Conservation (phyloP, 2,329 filamentous ascomycete genomes). For the Hypoxylon sp. region DNA sequence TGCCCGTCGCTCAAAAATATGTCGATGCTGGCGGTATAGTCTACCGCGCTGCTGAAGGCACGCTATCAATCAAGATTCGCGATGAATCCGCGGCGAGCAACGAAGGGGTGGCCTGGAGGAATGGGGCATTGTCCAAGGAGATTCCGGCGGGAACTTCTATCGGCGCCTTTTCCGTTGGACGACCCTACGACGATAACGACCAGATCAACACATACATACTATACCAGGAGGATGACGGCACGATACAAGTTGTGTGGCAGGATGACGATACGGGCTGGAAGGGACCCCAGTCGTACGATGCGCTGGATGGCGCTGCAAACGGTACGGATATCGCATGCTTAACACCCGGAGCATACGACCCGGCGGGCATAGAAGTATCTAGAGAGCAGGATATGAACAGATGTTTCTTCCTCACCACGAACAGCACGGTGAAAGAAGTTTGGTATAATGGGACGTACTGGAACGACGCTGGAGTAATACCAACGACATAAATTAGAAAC, state of each 20-base stretch:
- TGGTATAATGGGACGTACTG: conserved; percentile 42
- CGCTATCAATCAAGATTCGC: conserved; percentile 35
- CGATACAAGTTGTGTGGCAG: conserved; percentile 44
- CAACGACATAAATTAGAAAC: conserved; percentile 12
- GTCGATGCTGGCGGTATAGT: conserved; percentile 35
- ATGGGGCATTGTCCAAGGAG: conserved; percentile 29
- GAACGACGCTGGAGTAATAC: conserved; percentile 37
- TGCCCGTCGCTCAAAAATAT: conserved; percentile 35
- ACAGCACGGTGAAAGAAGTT: conserved; percentile 38
- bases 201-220: conserved; percentile 44
- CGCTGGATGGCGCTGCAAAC: conserved; percentile 28
- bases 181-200: conserved; percentile 39
- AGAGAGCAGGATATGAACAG: conserved; percentile 45
- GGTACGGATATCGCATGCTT: conserved; percentile 44
- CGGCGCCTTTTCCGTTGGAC: conserved; percentile 41
- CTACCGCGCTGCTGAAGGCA: conserved; percentile 38
- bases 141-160: conserved; percentile 38
- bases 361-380: conserved; percentile 26
- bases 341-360: conserved; percentile 35
- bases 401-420: conserved; percentile 41
- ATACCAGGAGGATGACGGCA: conserved; percentile 37
- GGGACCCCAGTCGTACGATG: conserved; percentile 41
- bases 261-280: conserved; percentile 41
- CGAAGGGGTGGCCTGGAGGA: conserved; percentile 35
- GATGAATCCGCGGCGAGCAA: conserved; percentile 29